Conservation (phyloP, 768 basidiomycete genomes). For the Lactifluus pinguis region DNA sequence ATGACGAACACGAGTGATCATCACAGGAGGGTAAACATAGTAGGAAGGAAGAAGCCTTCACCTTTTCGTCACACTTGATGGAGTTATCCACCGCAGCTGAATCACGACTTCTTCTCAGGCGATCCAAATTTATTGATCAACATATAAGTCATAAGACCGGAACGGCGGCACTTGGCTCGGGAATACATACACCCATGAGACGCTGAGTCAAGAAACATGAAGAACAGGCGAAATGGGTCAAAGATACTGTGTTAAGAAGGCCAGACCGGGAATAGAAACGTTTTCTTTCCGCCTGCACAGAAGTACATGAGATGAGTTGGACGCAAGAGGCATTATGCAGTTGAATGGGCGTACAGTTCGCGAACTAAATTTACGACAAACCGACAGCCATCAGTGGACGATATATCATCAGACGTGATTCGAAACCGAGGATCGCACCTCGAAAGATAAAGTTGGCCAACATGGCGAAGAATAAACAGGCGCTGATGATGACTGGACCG, state of each 20-base stretch:
- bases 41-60: neutral
- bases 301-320: neutral
- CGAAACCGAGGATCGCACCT: constrained; percentile 34
- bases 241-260: constrained; percentile 9
- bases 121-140: neutral
- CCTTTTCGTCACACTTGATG: neutral
- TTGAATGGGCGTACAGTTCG: constrained; percentile 10
- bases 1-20: neutral
- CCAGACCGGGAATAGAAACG: constrained; percentile 17
- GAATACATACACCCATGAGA: neutral
- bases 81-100: neutral
- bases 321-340: neutral
- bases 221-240: neutral
- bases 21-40: neutral
- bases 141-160: neutral
- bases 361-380: constrained; percentile 10
- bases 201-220: neutral
- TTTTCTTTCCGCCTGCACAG: constrained; percentile 8
- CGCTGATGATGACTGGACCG: constrained; percentile 79
- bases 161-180: neutral
- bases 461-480: constrained; percentile 78
- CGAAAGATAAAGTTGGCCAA: constrained; percentile 83
- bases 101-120: neutral
- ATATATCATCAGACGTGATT: neutral
- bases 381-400: neutral